phyloP scores from a whole-genome alignment of 73 alveolate species.

The Tetrahymena borealis region DNA sequence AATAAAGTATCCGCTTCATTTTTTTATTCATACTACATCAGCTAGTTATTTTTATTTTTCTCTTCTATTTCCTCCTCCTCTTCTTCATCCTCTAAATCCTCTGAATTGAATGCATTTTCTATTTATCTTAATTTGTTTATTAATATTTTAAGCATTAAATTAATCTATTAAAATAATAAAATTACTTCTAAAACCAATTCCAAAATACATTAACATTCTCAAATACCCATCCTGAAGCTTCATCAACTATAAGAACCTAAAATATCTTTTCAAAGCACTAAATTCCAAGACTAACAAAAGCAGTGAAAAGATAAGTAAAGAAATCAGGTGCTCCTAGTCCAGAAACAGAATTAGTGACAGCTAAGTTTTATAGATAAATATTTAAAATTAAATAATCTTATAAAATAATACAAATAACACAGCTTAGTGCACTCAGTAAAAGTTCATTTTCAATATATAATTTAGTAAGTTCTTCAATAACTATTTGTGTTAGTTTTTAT shows the following conservation, averaged over 20 bases:
- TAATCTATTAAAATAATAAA: not conserved
- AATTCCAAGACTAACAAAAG: not conserved
- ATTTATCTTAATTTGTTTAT: not conserved
- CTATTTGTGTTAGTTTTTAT: conserved; percentile 55
- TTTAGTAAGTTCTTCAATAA: conserved; percentile 54
- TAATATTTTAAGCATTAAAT: not conserved
- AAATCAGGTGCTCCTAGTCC: not conserved
- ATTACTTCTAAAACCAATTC: not conserved
- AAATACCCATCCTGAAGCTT: not conserved
- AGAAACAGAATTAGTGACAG: not conserved
- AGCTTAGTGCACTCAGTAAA: conserved; percentile 7
- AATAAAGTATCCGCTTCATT: not conserved
- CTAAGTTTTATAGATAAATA: no score
- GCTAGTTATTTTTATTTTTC: no score
- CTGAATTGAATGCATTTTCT: no score
- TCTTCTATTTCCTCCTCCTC: no score
- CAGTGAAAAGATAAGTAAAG: not conserved
- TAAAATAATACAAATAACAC: not conserved
- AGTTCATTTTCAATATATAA: conserved; percentile 53
- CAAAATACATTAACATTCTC: not conserved
- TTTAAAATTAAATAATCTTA: no score
- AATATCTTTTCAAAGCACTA: not conserved
- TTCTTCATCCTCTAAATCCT: not conserved
- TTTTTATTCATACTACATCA: not conserved
- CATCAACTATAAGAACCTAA: not conserved